Percentiles rank a stretch among this genome's conserved stretches.
phyloP scores from a whole-genome alignment of 192 early-diverging fungal genomes.

The Funneliformis mosseae region DNA sequence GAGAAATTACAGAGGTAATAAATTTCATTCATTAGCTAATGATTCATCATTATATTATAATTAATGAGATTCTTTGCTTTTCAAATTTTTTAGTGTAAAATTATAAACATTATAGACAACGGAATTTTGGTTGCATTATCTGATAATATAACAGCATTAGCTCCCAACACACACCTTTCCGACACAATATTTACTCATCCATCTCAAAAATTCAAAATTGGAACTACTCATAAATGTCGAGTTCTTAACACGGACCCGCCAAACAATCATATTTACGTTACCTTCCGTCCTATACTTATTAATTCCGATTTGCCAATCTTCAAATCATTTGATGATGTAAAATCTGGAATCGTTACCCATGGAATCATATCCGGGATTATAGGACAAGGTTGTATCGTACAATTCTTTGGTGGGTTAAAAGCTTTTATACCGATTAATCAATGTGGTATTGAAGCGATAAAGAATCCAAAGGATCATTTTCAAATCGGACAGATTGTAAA shows the following conservation, averaged over 20 bases:
- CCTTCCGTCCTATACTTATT: slow-evolving; percentile 75
- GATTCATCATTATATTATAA: background rate
- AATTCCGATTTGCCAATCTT: slow-evolving; percentile 70
- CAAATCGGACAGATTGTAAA: slow-evolving; percentile 72
- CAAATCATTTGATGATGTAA: slow-evolving; percentile 56
- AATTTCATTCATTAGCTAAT: slow-evolving; percentile 13
- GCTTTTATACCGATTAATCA: slow-evolving; percentile 75
- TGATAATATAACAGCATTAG: slow-evolving; percentile 66
- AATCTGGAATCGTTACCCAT: slow-evolving; percentile 61
- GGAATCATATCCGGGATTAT: slow-evolving; percentile 67
- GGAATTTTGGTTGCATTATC: slow-evolving; percentile 63
- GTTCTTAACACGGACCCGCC: slow-evolving; percentile 62
- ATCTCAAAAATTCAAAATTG: slow-evolving; percentile 68
- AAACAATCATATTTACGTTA: slow-evolving; percentile 65
- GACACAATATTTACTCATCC: slow-evolving; percentile 73
- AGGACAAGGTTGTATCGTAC: slow-evolving; percentile 68
- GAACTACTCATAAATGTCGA: slow-evolving; percentile 73
- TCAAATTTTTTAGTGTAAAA: slow-evolving; percentile 47
- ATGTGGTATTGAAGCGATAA: slow-evolving; percentile 46
- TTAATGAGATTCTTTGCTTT: slow-evolving; percentile 24
- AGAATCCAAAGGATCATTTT: slow-evolving; percentile 56
- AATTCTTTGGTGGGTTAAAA: slow-evolving; percentile 76
- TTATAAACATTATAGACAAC: slow-evolving; percentile 51
- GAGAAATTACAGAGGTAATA: slow-evolving; percentile 55
- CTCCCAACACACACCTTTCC: slow-evolving; percentile 73